These are phyloP conservation scores for Magnaporthiopsis incrustans DNA, from an alignment of 2,329 filamentous ascomycete genomes.

Conservation along the genomic window DNA sequence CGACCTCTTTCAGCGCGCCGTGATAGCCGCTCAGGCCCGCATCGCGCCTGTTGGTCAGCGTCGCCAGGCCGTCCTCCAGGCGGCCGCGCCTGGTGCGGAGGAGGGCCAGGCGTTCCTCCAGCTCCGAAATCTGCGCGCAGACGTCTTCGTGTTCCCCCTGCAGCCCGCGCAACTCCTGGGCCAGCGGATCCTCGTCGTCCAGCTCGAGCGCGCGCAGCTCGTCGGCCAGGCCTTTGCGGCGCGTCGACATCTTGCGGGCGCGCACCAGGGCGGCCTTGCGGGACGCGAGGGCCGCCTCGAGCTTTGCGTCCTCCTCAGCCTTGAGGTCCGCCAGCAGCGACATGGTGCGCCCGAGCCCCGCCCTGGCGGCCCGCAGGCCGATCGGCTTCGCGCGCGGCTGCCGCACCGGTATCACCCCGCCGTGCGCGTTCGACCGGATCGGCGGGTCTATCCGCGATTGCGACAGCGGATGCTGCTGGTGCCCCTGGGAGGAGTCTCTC, in stretches of 20 bases:
- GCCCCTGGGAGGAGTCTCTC: neutral
- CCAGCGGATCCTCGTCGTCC: slow-evolving; percentile 49
- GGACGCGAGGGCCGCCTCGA: slow-evolving; percentile 48
- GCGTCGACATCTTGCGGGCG: slow-evolving; percentile 43
- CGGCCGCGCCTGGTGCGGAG: slow-evolving; percentile 53
- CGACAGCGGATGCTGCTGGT: slow-evolving; percentile 17
- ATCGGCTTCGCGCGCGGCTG: slow-evolving; percentile 47
- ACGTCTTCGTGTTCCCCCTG: slow-evolving; percentile 44
- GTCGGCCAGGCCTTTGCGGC: slow-evolving; percentile 38
- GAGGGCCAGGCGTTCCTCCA: slow-evolving; percentile 55
- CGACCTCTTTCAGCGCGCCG: slow-evolving; percentile 57
- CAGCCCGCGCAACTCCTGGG: slow-evolving; percentile 52
- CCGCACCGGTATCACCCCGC: slow-evolving; percentile 51
- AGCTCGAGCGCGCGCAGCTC: slow-evolving; percentile 48
- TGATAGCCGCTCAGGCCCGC: slow-evolving; percentile 66
- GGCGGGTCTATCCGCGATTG: slow-evolving; percentile 33
- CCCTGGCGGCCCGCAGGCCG: slow-evolving; percentile 54
- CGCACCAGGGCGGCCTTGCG: slow-evolving; percentile 50
- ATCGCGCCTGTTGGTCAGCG: slow-evolving; percentile 57
- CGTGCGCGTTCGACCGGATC: slow-evolving; percentile 28
- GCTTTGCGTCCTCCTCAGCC: slow-evolving; percentile 55
- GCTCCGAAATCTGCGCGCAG: slow-evolving; percentile 53
- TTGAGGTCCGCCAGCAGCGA: slow-evolving; percentile 58
- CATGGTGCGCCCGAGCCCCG: slow-evolving; percentile 56
- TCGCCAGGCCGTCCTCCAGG: slow-evolving; percentile 51